Evolutionary conservation across 495 filamentous ascomycete species (phyloP), one percentile per base, ranked within the genome.

Genomic region (Trichocladium uniseriatum): DNA sequence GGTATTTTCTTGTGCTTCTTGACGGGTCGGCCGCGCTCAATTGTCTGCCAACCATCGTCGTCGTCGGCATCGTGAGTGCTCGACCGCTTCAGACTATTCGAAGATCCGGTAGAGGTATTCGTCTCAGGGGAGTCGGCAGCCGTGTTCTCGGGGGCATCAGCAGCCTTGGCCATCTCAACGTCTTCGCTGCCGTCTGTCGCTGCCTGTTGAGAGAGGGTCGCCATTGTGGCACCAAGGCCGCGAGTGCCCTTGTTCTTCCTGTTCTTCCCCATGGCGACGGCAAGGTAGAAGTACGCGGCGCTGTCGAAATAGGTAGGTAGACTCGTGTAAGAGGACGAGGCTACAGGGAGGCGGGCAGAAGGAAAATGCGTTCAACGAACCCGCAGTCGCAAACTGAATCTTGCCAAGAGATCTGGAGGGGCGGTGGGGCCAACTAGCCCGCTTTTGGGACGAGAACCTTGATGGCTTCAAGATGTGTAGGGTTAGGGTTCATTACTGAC

Each of bases 1-100:
- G 76, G 76, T 13, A 75, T 58, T 64, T 83, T 87, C 67, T 87
- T 81, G 6, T 64, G 58, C 54, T 78, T 79, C 65, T 77, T 76
- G 20, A 55, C 61, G 3, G 70, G 55, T 22, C 72, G 71, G 2
- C 69, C 64, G 32, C 68, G 67, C 38, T 73, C 68, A 20, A 79
- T 73, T 8, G 60, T 69, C 49, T 75, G 67, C 76, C 76, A 79
- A n/a, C 63, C 69, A 16, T 74, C 67, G 20, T 60, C 59, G 9
- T 60, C 55, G 8, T 62, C 63, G 40, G 50, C 60, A 34, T 73
- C 71, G 40, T 73, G 63, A 22, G 70, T 57, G 38, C 60, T 68
- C 3, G 66, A 43, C 6, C 72, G 63, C 57, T 75, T 75, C 16
- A 67, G 59, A 38, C 57, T 60, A n/a, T 40, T 42, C 0, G 57